A percentile compares a stretch with the other conserved stretches of the same genome.
These are phyloP conservation scores for Mycena floridula DNA, from an alignment of 768 basidiomycete species.

Conservation along the genomic window DNA sequence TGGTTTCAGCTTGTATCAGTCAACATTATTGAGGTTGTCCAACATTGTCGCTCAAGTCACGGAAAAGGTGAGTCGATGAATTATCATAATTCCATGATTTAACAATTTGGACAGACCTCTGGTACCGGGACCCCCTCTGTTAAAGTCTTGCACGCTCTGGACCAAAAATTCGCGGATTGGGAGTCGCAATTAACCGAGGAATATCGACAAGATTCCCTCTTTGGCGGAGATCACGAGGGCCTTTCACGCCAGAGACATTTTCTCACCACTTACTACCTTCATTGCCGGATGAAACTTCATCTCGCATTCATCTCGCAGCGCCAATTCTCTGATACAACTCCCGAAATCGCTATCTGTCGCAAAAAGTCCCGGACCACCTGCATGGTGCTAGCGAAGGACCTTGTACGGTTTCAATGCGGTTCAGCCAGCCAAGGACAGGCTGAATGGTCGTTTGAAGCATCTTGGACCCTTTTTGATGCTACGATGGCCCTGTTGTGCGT, in stretches of 20 bases:
- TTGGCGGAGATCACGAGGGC: no score
- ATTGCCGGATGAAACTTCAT: conserved; percentile 38
- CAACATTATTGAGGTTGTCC: no score
- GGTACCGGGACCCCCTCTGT: no score
- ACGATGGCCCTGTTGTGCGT: conserved; percentile 39
- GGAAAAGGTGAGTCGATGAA: no score
- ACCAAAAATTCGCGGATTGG: conserved; percentile 38
- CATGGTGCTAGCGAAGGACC: conserved; percentile 32
- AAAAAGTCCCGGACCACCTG: conserved; percentile 30
- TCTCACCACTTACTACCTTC: conserved; percentile 41
- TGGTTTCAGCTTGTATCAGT: no score
- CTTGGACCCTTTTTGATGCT: conserved; percentile 38
- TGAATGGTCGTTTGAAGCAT: conserved; percentile 38
- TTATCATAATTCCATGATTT: no score
- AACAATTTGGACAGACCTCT: no score
- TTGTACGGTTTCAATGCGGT: conserved; percentile 38
- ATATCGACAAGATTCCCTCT: no score
- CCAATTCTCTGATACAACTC: no score
- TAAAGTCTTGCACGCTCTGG: conserved; percentile 37
- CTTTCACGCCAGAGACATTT: conserved; percentile 37
- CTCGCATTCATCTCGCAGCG: conserved; percentile 35
- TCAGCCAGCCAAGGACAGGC: conserved; percentile 4
- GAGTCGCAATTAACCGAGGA: conserved; percentile 29
- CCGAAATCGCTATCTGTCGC: no score
- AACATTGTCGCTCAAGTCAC: no score